A percentile compares a stretch with the other conserved stretches of the same genome.
These are phyloP conservation scores for Scheffersomyces quercinus DNA, from an alignment of 1,139 yeast genomes.

Conservation along the genomic window DNA sequence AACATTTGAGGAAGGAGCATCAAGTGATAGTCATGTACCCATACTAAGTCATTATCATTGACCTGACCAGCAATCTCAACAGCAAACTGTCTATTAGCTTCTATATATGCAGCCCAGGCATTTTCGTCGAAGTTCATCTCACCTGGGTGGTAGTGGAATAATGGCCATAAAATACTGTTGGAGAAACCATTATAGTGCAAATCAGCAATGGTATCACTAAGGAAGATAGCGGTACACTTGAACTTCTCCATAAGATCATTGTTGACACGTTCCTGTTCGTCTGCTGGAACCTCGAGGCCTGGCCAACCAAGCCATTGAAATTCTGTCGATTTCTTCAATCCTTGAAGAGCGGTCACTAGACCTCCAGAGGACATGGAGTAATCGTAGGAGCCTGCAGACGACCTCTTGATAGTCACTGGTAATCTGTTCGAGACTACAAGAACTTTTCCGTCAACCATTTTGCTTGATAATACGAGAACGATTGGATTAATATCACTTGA, in stretches of 20 bases:
- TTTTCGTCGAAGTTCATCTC: slow-evolving; percentile 97
- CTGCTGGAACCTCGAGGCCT: slow-evolving; percentile 78
- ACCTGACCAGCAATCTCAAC: slow-evolving; percentile 68
- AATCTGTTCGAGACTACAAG: slow-evolving; percentile 91
- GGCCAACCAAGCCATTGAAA: slow-evolving; percentile 99
- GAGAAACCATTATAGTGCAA: slow-evolving; percentile 95
- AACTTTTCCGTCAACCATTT: slow-evolving; percentile 60
- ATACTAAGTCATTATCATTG: slow-evolving; percentile 82
- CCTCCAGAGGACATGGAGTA: slow-evolving; percentile 96
- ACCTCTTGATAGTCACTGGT: slow-evolving; percentile 85
- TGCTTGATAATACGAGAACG: no score
- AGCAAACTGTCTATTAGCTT: slow-evolving; percentile 87
- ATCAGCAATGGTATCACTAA: slow-evolving; percentile 88
- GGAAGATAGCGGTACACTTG: slow-evolving; percentile 86
- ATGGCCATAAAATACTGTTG: slow-evolving; percentile 92
- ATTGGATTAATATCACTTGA: no score
- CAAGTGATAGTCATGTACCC: slow-evolving; percentile 98
- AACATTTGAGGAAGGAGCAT: slow-evolving; percentile 94
- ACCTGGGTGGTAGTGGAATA: slow-evolving; percentile 98
- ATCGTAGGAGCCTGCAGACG: slow-evolving; percentile 57
- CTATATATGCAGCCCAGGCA: slow-evolving; percentile 97
- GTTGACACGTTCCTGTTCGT: slow-evolving; percentile 69
- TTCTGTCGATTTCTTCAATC: slow-evolving; percentile 78
- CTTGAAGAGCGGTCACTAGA: slow-evolving; percentile 91
- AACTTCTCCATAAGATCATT: slow-evolving; percentile 72